Conservation (phyloP, 768 basidiomycete genomes). For the Tremella fuciformis region DNA sequence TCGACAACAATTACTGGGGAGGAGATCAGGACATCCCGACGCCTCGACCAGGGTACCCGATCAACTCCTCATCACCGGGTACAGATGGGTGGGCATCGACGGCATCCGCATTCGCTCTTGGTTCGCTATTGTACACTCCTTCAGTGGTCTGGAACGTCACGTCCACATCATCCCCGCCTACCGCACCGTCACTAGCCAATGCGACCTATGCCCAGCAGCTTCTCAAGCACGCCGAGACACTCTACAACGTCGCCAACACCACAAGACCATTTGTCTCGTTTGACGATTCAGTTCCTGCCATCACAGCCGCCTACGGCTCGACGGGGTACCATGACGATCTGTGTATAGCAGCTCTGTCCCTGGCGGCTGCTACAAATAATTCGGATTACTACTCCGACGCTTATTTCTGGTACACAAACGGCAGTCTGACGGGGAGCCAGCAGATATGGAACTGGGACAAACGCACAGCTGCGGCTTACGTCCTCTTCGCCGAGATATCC, state of each 20-base stretch:
- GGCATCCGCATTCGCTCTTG: constrained; percentile 82
- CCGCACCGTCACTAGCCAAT: constrained; percentile 67
- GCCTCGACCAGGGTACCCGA: constrained; percentile 70
- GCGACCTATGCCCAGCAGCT: constrained; percentile 68
- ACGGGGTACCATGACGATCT: constrained; percentile 44
- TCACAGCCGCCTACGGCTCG: constrained; percentile 66
- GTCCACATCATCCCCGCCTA: constrained; percentile 53
- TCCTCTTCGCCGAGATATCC: constrained; percentile 73
- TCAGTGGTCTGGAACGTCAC: constrained; percentile 58
- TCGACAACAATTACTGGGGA: constrained; percentile 84
- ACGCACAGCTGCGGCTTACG: constrained; percentile 69
- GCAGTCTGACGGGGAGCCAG: constrained; percentile 58
- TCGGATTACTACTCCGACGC: constrained; percentile 64
- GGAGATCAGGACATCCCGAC: constrained; percentile 68
- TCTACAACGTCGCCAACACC: constrained; percentile 74
- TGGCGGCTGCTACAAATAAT: constrained; percentile 69
- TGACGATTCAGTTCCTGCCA: constrained; percentile 63
- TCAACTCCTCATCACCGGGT: constrained; percentile 74
- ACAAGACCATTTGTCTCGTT: constrained; percentile 52
- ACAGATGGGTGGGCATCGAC: constrained; percentile 84
- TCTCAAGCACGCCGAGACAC: constrained; percentile 67
- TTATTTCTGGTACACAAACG: constrained; percentile 61
- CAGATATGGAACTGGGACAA: constrained; percentile 86
- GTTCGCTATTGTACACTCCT: constrained; percentile 72
- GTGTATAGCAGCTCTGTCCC: constrained; percentile 68